These are phyloP conservation scores for Aspergillus tamarii DNA, from an alignment of 2,329 filamentous ascomycete genomes.

Conservation along the genomic window DNA sequence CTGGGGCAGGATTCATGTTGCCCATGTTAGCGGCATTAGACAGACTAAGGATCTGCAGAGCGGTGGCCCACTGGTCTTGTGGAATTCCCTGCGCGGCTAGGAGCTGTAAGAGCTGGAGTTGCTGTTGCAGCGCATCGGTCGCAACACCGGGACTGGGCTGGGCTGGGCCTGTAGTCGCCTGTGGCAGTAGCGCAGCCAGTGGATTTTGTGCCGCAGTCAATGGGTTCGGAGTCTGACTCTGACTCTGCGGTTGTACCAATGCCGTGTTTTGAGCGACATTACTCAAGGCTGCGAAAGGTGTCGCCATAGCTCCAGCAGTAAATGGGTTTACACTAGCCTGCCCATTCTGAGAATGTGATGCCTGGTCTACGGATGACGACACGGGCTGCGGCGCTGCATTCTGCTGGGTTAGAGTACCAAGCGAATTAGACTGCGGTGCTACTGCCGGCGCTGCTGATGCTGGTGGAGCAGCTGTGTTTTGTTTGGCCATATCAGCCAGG, in stretches of 20 bases:
- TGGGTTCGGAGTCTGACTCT: slow-evolving; percentile 46
- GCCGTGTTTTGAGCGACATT: slow-evolving; percentile 42
- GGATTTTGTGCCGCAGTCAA: slow-evolving; percentile 44
- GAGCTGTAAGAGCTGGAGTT: slow-evolving; percentile 74
- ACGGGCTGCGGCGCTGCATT: slow-evolving; percentile 44
- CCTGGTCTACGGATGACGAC: slow-evolving; percentile 50
- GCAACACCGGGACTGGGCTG: slow-evolving; percentile 32
- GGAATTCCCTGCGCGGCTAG: slow-evolving; percentile 75
- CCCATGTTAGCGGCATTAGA: slow-evolving; percentile 39
- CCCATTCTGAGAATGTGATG: slow-evolving; percentile 45
- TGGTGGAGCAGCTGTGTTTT: slow-evolving; percentile 62
- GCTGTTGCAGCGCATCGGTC: slow-evolving; percentile 64
- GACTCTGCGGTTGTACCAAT: slow-evolving; percentile 43
- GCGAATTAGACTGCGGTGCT: slow-evolving; percentile 45
- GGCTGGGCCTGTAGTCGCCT: slow-evolving; percentile 35
- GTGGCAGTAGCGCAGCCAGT: slow-evolving; percentile 47
- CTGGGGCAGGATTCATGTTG: slow-evolving; percentile 40
- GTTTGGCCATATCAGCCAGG: slow-evolving; percentile 77
- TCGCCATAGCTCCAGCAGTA: slow-evolving; percentile 48
- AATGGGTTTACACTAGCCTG: slow-evolving; percentile 64
- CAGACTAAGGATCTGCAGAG: slow-evolving; percentile 55
- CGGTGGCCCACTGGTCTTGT: slow-evolving; percentile 72
- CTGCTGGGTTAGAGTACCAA: slow-evolving; percentile 55
- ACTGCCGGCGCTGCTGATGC: slow-evolving; percentile 39
- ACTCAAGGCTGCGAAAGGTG: slow-evolving; percentile 52